Base-by-base conservation (phyloP, 2,329 filamentous ascomycete species). In the Didymella segeticola region DNA sequence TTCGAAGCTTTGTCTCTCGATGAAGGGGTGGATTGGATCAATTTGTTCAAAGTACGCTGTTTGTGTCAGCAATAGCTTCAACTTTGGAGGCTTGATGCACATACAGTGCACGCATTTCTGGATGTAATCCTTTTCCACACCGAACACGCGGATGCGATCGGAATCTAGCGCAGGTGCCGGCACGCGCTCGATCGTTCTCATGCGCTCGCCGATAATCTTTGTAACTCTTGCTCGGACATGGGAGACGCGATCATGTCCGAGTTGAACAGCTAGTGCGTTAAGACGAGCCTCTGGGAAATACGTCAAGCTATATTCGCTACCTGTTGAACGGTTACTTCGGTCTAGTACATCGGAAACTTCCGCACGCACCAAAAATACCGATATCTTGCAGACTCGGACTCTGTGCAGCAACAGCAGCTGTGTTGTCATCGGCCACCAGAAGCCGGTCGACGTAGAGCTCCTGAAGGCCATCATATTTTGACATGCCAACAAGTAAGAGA, bases 21-120 rank as follows among this genome's bases (percentile, higher is more conserved):
- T 66, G 47, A 79, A 78, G 1, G 78, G 76, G 51, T 77, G 75
- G 0, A 76, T 33, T 0, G 71, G 72, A 50, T 79, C 77, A 2
- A 76, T 59, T 9, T 72, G 65, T 2, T 73, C 62, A 48, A 79
- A 80, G 60, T 78, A 79, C 20, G 66, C 70, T 43, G 27, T 20
- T 8, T 22, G 7, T 31, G 23, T 31, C 9, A 43, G 14, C 30
- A 36, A 41, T 17, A 27, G 17, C 12, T 2, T 31, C 23, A 7
- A 31, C n/a, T 37, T 41, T 61, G 51, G 38, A 67, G 46, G 9
- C 56, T 55, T 14, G 12, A 6, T 38, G 4, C 8, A 6, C 12
- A 5, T n/a, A 38, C 36, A 38, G 8, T 38, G 19, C 14, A 38
- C 36, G 11, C 20, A 38, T 15, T 6, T 25, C 36, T n/a, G 3